Percentiles rank a stretch among this genome's conserved stretches.
Conservation (phyloP, 345 rosid genomes). For the Gossypium thurberi region DNA sequence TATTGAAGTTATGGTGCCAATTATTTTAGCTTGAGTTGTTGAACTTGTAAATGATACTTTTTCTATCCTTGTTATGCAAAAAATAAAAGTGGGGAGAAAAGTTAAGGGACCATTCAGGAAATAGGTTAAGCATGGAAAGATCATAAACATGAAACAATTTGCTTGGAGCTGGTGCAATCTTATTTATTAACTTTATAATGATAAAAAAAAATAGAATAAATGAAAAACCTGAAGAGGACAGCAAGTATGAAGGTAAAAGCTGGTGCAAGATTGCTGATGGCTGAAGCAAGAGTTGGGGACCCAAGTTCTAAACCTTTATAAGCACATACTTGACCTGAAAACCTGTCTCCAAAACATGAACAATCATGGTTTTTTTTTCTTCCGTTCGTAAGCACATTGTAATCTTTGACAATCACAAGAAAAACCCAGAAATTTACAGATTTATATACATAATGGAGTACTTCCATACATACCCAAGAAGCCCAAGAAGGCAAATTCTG, state of each 20-base stretch:
- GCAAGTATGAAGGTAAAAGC: slow-evolving; percentile 1
- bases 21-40: neutral
- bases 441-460: neutral
- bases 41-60: neutral
- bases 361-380: neutral
- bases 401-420: too few species aligned
- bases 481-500: neutral
- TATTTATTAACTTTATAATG: too few species aligned
- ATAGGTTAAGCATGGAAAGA: neutral
- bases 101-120: neutral
- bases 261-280: neutral
- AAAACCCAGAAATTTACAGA: neutral
- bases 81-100: neutral
- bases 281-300: neutral
- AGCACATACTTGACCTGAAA: neutral
- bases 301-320: neutral
- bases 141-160: neutral
- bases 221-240: neutral
- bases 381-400: too few species aligned
- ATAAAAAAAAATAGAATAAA: neutral
- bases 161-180: too few species aligned
- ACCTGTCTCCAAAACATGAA: neutral
- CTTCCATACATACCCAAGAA: neutral
- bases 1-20: neutral
- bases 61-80: neutral